Percentiles rank a stretch among this genome's conserved stretches.
Evolutionary conservation across 139 green algal species (phyloP).

Genomic region (Coccomyxa sp.): DNA sequence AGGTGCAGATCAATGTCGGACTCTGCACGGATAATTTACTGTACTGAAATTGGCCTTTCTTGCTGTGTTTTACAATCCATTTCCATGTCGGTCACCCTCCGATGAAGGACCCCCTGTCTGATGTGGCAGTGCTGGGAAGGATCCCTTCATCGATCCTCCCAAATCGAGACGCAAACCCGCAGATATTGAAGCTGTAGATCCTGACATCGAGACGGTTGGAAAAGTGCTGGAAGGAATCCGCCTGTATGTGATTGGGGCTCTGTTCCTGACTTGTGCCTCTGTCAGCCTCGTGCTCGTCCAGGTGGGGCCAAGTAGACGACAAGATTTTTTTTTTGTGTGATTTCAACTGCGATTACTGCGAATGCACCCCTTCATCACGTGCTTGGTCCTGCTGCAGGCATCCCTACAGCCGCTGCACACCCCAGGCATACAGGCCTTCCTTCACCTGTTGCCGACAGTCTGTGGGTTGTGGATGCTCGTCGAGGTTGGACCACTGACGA

Average conservation of each 20-base stretch:
- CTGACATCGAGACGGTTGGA: neutral
- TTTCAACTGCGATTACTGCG: neutral
- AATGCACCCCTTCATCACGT: neutral
- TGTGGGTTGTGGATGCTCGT: slow-evolving; percentile 16
- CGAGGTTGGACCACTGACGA: slow-evolving; percentile 12
- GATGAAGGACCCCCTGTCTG: neutral
- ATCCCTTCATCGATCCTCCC: neutral
- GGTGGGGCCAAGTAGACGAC: neutral
- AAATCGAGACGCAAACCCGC: neutral
- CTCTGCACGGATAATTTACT: neutral
- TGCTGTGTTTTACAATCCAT: neutral
- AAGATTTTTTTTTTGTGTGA: neutral
- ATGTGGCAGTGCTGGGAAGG: neutral
- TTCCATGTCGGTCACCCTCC: neutral
- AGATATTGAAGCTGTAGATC: neutral
- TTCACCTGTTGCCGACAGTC: slow-evolving; percentile 16
- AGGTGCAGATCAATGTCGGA: neutral
- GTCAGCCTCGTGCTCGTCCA: neutral
- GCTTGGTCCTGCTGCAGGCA: slow-evolving; percentile 5
- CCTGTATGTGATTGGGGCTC: neutral
- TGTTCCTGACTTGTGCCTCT: neutral
- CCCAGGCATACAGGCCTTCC: slow-evolving; percentile 13
- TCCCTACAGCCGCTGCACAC: slow-evolving; percentile 8
- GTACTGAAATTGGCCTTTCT: neutral
- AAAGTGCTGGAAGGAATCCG: neutral